These are phyloP conservation scores for Lecanosticta acicola DNA, from an alignment of 2,329 filamentous ascomycete species.

Conservation along the genomic window DNA sequence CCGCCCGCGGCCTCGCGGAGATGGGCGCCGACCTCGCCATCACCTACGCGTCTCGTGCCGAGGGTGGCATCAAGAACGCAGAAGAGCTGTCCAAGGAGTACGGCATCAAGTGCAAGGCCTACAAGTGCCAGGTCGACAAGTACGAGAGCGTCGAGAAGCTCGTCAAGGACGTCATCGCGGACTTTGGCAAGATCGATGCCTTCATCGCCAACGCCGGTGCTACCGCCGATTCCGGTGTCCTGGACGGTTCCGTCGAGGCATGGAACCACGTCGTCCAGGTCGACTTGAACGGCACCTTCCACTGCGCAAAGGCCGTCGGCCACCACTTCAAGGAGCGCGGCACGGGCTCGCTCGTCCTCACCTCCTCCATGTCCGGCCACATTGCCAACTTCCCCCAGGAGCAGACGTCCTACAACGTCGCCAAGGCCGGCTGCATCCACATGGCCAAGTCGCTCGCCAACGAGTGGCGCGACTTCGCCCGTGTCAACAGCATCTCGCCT, in stretches of 20 bases:
- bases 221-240: slow-evolving; percentile 62
- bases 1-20: slow-evolving; percentile 59
- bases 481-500: slow-evolving; percentile 63
- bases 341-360: slow-evolving; percentile 61
- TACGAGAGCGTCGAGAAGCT: slow-evolving; percentile 53
- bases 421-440: slow-evolving; percentile 60
- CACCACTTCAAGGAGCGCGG: slow-evolving; percentile 65
- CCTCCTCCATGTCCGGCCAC: slow-evolving; percentile 69
- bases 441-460: slow-evolving; percentile 57
- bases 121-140: slow-evolving; percentile 58
- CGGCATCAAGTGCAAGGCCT: slow-evolving; percentile 61
- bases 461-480: slow-evolving; percentile 64
- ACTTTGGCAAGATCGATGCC: slow-evolving; percentile 65
- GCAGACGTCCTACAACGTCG: slow-evolving; percentile 60
- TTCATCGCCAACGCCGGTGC: slow-evolving; percentile 67
- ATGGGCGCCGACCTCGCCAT: slow-evolving; percentile 60
- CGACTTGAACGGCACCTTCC: slow-evolving; percentile 79
- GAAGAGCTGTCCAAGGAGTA: slow-evolving; percentile 55
- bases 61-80: slow-evolving; percentile 61
- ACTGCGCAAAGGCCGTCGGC: slow-evolving; percentile 85
- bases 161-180: slow-evolving; percentile 55
- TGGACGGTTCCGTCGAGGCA: slow-evolving; percentile 65
- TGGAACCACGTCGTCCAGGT: slow-evolving; percentile 74
- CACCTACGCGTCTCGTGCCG: slow-evolving; percentile 59
- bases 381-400: slow-evolving; percentile 78